Percentiles rank a stretch among this genome's conserved stretches.
phyloP scores from a whole-genome alignment of 768 basidiomycete species.

The Cystofilobasidium macerans region DNA sequence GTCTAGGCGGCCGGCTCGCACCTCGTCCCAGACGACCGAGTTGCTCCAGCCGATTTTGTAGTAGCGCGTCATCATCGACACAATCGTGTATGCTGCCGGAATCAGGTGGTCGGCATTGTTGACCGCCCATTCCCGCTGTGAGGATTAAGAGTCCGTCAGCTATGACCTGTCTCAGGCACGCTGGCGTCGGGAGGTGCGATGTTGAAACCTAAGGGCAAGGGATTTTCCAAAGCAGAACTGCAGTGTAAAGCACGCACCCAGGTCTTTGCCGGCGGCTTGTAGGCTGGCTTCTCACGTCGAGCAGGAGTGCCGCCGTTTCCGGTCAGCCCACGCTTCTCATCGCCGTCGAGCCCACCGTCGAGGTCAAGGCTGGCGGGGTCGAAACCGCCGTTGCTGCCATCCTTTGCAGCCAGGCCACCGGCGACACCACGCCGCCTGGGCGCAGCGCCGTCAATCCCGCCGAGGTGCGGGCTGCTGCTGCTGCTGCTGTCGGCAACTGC shows the following conservation, averaged over 20 bases:
- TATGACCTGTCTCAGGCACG: background rate
- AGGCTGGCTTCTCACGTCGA: conserved; percentile 19
- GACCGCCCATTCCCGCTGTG: conserved; percentile 32
- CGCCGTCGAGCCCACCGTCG: background rate
- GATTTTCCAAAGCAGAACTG: too few relatives aligned
- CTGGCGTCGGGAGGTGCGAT: too few relatives aligned
- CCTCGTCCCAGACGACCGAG: conserved; percentile 91
- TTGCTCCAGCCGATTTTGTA: conserved; percentile 79
- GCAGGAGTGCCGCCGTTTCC: background rate
- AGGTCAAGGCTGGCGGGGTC: background rate
- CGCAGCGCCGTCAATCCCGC: background rate
- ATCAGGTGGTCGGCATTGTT: conserved; percentile 38
- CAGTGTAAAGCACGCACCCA: conserved; percentile 17
- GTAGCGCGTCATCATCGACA: conserved; percentile 89
- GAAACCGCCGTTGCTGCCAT: background rate
- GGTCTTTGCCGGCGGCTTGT: conserved; percentile 19
- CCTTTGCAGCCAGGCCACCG: too few relatives aligned
- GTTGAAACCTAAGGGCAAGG: too few relatives aligned
- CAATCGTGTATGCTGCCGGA: conserved; percentile 69
- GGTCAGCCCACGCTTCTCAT: background rate
- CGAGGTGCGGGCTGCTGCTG: background rate
- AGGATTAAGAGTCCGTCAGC: background rate
- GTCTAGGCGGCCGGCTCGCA: conserved; percentile 19
- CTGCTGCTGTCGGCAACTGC: too few relatives aligned
- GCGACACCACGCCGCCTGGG: background rate